These are phyloP conservation scores for Petunia secreta DNA, from an alignment of 257 asterid species.

Conservation along the genomic window DNA sequence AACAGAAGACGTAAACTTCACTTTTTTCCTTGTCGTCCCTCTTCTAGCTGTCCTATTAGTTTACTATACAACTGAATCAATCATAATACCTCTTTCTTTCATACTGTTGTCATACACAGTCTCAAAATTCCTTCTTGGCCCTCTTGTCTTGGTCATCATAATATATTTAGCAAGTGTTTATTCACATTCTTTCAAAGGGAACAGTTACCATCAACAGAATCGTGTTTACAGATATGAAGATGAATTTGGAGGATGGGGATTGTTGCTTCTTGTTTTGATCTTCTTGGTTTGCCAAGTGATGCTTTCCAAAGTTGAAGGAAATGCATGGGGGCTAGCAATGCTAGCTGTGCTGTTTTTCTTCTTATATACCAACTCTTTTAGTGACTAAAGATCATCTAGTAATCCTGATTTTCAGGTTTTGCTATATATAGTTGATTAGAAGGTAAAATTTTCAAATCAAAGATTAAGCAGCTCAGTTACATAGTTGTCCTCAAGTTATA, in stretches of 20 bases:
- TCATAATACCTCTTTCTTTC: conserved; percentile 7
- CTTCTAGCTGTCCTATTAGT: not conserved
- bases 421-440: no score
- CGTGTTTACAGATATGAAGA: not conserved
- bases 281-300: conserved; percentile 15
- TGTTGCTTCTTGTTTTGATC: conserved; percentile 10
- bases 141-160: not conserved
- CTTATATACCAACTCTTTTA: not conserved
- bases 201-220: not conserved
- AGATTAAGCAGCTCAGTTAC: no score
- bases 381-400: not conserved
- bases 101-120: not conserved
- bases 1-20: not conserved
- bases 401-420: no score
- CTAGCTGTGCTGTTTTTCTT: conserved; percentile 3
- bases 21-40: not conserved
- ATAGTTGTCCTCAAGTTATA: not conserved
- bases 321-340: not conserved
- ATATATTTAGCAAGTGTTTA: not conserved
- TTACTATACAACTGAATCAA: conserved; percentile 4
- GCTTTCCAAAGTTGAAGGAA: not conserved
- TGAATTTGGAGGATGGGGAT: conserved; percentile 1
- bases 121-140: conserved; percentile 18
- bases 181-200: not conserved
- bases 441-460: no score